Evolutionary conservation across 345 rosid species (phyloP).

Genomic region (Ceriops decandra): DNA sequence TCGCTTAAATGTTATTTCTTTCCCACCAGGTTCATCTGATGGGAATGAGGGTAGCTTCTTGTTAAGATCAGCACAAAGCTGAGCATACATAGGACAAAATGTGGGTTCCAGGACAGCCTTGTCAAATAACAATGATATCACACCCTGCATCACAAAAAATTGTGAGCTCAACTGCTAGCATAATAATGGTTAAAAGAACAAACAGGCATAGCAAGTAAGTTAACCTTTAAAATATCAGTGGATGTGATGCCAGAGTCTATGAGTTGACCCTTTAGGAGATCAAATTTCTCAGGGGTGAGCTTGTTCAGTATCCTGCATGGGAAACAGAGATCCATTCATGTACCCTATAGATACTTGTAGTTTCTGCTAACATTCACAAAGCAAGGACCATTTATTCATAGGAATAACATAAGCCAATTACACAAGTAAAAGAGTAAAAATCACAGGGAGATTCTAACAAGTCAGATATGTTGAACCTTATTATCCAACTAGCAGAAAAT

Average conservation of each 20-base stretch:
- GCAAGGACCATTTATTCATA: too few relatives aligned
- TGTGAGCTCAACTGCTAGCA: neutral
- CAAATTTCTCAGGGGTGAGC: conserved; percentile 87
- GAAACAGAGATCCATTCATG: conserved; percentile 6
- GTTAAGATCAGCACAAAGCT: conserved; percentile 70
- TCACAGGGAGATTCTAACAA: too few relatives aligned
- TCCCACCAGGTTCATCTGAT: conserved; percentile 72
- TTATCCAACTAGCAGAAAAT: too few relatives aligned
- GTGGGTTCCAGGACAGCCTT: conserved; percentile 89
- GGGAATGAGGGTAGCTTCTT: conserved; percentile 70
- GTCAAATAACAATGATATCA: conserved; percentile 77
- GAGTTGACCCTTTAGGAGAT: conserved; percentile 79
- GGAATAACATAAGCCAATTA: too few relatives aligned
- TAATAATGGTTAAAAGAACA: neutral
- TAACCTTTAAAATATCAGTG: conserved; percentile 73
- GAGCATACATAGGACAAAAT: conserved; percentile 88
- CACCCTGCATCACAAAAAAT: conserved; percentile 50
- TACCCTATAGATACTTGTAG: too few relatives aligned
- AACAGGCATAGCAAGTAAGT: neutral
- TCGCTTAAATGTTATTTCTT: conserved; percentile 75
- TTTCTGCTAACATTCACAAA: too few relatives aligned
- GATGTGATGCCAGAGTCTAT: conserved; percentile 89
- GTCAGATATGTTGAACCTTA: too few relatives aligned
- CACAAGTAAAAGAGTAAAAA: too few relatives aligned
- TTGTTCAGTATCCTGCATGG: conserved; percentile 73